These are phyloP conservation scores for Nicotiana otophora DNA, from an alignment of 257 asterid species.

Conservation along the genomic window DNA sequence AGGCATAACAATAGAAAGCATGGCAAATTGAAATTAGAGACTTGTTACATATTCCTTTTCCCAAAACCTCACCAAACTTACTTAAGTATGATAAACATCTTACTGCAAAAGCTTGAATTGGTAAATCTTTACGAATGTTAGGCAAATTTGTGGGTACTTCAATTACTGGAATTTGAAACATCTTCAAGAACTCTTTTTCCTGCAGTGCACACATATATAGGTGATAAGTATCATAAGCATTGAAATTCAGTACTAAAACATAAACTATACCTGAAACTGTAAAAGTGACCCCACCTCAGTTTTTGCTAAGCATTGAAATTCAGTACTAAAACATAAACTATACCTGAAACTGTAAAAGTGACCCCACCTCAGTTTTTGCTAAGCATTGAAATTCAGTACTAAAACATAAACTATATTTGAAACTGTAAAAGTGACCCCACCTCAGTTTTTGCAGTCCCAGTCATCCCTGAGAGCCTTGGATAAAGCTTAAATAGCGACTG, in stretches of 20 bases:
- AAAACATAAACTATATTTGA: neutral
- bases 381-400: neutral
- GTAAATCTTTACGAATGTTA: slow-evolving; percentile 79
- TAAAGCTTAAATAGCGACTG: slow-evolving; percentile 92
- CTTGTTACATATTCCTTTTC: neutral
- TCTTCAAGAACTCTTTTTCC: slow-evolving; percentile 96
- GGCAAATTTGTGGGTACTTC: slow-evolving; percentile 93
- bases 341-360: slow-evolving; percentile 13
- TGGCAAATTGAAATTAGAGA: slow-evolving; percentile 15
- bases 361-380: slow-evolving; percentile 85
- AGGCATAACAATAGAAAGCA: slow-evolving; percentile 21
- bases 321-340: neutral
- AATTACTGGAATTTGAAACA: slow-evolving; percentile 88
- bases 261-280: neutral
- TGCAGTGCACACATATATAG: slow-evolving; percentile 19
- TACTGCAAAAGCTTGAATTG: slow-evolving; percentile 94
- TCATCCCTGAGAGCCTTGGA: slow-evolving; percentile 99
- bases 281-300: slow-evolving; percentile 58
- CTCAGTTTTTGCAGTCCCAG: slow-evolving; percentile 99
- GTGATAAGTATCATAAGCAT: neutral
- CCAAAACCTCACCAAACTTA: neutral
- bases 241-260: neutral
- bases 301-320: slow-evolving; percentile 39
- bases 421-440: slow-evolving; percentile 27
- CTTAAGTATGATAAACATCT: slow-evolving; percentile 18